Conservation (phyloP, 768 basidiomycete genomes). For the Strobilomyces confusus region DNA sequence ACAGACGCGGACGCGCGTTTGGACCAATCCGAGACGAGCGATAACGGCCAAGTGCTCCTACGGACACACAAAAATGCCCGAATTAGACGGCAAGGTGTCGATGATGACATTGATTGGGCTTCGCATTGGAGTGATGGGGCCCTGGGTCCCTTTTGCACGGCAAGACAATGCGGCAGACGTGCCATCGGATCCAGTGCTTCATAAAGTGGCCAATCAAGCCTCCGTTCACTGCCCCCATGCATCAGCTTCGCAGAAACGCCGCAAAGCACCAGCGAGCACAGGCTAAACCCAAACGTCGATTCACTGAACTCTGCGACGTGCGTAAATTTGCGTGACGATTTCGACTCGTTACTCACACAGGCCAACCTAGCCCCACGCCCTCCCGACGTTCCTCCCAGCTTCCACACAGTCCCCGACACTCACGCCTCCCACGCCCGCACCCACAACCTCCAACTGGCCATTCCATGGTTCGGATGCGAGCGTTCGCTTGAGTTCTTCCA, state of each 20-base stretch:
- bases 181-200: slow-evolving; percentile 18
- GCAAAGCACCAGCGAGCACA: slow-evolving; percentile 3
- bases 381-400: slow-evolving; percentile 59
- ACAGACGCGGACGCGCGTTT: not conserved
- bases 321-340: slow-evolving; percentile 12
- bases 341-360: slow-evolving; percentile 13
- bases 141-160: slow-evolving; percentile 9
- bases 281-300: slow-evolving; percentile 3
- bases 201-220: slow-evolving; percentile 5
- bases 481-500: slow-evolving; percentile 51
- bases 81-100: slow-evolving; percentile 6
- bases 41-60: not conserved
- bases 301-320: slow-evolving; percentile 8
- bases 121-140: slow-evolving; percentile 14
- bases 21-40: not conserved
- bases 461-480: slow-evolving; percentile 42
- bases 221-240: slow-evolving; percentile 9
- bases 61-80: not conserved
- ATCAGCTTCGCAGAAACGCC: slow-evolving; percentile 8
- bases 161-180: slow-evolving; percentile 25
- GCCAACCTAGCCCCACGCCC: slow-evolving; percentile 32
- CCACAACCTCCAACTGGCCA: slow-evolving; percentile 58
- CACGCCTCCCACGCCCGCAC: slow-evolving; percentile 84
- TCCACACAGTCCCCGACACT: slow-evolving; percentile 85
- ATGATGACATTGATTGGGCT: slow-evolving; percentile 18